Conservation (phyloP, 768 basidiomycete genomes). For the Russula griseocarnosa region DNA sequence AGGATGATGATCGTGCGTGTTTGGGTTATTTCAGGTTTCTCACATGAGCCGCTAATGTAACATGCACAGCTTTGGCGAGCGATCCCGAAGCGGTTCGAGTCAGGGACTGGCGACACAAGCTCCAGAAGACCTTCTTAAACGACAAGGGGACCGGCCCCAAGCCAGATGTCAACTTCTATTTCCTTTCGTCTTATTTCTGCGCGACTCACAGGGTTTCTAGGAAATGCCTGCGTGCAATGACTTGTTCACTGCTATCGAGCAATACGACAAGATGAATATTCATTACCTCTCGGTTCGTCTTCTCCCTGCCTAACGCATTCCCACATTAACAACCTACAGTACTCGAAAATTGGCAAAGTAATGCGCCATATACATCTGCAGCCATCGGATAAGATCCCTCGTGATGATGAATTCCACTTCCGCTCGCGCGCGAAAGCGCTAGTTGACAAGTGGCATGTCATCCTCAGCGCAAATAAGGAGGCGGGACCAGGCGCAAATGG, state of each 20-base stretch:
- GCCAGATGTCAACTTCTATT: conserved; percentile 49
- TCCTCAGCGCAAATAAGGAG: conserved; percentile 40
- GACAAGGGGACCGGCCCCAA: conserved; percentile 55
- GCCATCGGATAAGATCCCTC: conserved; percentile 51
- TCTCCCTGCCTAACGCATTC: conserved; percentile 4
- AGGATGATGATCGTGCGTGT: conserved; percentile 59
- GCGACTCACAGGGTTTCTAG: conserved; percentile 38
- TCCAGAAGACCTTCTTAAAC: conserved; percentile 83
- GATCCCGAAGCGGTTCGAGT: conserved; percentile 71
- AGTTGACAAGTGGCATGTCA: conserved; percentile 65
- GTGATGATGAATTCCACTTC: conserved; percentile 65
- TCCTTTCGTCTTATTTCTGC: conserved; percentile 1
- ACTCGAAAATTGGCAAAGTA: conserved; percentile 81
- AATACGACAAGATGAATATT: conserved; percentile 71
- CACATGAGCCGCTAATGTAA: neutral
- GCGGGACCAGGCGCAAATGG: conserved; percentile 18
- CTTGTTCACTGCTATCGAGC: conserved; percentile 72
- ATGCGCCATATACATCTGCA: conserved; percentile 81
- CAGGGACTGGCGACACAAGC: conserved; percentile 86
- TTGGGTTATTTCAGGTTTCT: conserved; percentile 35
- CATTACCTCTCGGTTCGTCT: conserved; percentile 56
- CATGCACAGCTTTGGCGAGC: conserved; percentile 42
- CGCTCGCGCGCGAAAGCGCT: conserved; percentile 63
- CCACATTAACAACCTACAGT: conserved; percentile 34
- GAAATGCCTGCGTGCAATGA: conserved; percentile 72